These are phyloP conservation scores for Pseudogymnoascus sp. DNA, from an alignment of 2,329 filamentous ascomycete genomes.

Conservation along the genomic window DNA sequence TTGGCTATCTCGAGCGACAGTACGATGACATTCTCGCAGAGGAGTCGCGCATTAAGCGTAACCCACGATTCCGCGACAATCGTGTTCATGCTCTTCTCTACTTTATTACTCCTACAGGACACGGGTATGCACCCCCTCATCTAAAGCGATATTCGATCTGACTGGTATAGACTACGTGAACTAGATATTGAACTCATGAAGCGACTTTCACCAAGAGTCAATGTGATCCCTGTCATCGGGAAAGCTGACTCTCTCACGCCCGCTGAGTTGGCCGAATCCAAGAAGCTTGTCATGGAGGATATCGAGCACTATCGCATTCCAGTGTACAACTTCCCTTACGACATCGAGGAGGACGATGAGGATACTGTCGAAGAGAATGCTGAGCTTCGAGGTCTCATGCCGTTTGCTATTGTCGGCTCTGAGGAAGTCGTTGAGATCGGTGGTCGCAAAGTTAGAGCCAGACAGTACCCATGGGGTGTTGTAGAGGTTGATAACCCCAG, in stretches of 20 bases:
- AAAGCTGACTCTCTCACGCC: conserved; percentile 97
- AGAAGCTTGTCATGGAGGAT: conserved; percentile 99
- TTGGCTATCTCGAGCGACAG: conserved; percentile 96
- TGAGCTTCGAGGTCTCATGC: conserved; percentile 94
- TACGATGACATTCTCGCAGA: conserved; percentile 99
- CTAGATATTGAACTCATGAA: conserved; percentile 99
- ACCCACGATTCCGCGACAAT: conserved; percentile 98
- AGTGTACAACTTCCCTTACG: conserved; percentile 99
- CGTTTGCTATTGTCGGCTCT: conserved; percentile 96
- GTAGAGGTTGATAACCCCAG: conserved; percentile 99
- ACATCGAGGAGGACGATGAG: conserved; percentile 98
- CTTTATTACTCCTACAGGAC: conserved; percentile 97
- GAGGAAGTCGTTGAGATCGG: conserved; percentile 94
- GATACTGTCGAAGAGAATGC: conserved; percentile 99
- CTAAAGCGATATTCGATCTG: conserved; percentile 13
- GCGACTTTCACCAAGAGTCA: conserved; percentile 94
- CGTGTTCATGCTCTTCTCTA: conserved; percentile 97
- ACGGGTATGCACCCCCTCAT: conserved; percentile 58
- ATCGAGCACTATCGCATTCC: conserved; percentile 99
- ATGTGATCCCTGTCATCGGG: conserved; percentile 97
- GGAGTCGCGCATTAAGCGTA: conserved; percentile 99
- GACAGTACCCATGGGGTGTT: conserved; percentile 98
- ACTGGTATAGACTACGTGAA: conserved; percentile 71
- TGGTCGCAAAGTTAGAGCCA: conserved; percentile 83
- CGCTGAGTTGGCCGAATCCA: conserved; percentile 93